A percentile compares a stretch with the other conserved stretches of the same genome.
Conservation (phyloP, 2,329 filamentous ascomycete genomes). For the Colletotrichum graminicola region DNA sequence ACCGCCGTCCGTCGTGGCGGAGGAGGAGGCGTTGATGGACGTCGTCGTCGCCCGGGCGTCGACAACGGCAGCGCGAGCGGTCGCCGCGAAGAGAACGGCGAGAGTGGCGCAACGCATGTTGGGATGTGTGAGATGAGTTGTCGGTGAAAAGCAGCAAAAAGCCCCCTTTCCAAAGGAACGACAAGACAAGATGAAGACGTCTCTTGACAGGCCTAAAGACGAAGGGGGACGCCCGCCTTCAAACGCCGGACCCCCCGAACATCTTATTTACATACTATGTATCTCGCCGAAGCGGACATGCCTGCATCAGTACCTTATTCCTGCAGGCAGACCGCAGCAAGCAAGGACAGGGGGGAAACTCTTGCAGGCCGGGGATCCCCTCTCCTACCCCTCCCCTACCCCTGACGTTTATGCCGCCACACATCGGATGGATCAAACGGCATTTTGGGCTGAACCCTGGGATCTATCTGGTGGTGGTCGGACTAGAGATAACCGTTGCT, state of each 20-base stretch:
- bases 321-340: not conserved
- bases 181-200: not conserved
- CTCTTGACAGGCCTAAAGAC: not conserved
- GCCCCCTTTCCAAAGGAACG: constrained; percentile 14
- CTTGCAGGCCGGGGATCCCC: too few relatives aligned
- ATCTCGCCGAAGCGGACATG: not conserved
- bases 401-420: not conserved
- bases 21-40: not conserved
- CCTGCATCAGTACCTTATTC: not conserved
- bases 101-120: constrained; percentile 24
- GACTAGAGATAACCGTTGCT: not conserved
- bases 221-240: too few relatives aligned
- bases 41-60: constrained; percentile 21
- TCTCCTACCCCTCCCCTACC: not conserved
- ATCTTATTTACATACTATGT: constrained; percentile 1
- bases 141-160: not conserved
- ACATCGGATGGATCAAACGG: not conserved
- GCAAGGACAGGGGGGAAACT: not conserved
- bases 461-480: not conserved
- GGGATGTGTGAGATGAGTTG: too few relatives aligned
- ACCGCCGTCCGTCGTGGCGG: constrained; percentile 11
- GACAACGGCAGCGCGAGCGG: constrained; percentile 45
- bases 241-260: not conserved
- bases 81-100: constrained; percentile 46
- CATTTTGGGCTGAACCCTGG: not conserved